phyloP scores from a whole-genome alignment of 371 early-diverging fungal genomes.

The Chytridiales sp. region DNA sequence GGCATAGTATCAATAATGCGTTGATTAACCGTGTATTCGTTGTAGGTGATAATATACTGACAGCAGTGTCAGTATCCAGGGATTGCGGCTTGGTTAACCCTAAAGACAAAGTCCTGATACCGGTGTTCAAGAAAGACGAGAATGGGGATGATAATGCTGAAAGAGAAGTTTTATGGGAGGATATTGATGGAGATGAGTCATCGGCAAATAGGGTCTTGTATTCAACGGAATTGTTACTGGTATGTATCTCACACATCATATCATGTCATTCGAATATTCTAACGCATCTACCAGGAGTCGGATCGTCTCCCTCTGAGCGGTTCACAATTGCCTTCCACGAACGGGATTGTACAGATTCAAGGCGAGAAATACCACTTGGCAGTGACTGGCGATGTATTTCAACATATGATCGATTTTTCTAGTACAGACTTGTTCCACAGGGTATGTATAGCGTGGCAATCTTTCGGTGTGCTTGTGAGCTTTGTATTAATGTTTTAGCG shows the following conservation, averaged over 20 bases:
- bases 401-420: conserved; percentile 87
- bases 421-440: conserved; percentile 61
- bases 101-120: conserved; percentile 46
- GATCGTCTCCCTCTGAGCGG: too few species aligned
- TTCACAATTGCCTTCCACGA: too few species aligned
- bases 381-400: conserved; percentile 93
- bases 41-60: conserved; percentile 90
- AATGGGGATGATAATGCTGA: conserved; percentile 27
- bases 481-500: neutral
- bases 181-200: conserved; percentile 46
- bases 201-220: conserved; percentile 27
- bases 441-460: conserved; percentile 18
- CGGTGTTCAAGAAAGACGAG: conserved; percentile 36
- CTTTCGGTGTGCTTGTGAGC: neutral
- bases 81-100: conserved; percentile 80
- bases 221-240: conserved; percentile 38
- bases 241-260: too few species aligned
- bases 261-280: too few species aligned
- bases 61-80: conserved; percentile 95
- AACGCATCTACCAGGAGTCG: too few species aligned
- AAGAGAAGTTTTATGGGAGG: conserved; percentile 47
- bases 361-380: conserved; percentile 70
- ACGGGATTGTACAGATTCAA: too few species aligned
- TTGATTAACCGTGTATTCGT: neutral
- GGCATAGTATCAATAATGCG: neutral